Evolutionary conservation across 176 grass and related monocot genomes (phyloP).

Genomic region (Triticum urartu): DNA sequence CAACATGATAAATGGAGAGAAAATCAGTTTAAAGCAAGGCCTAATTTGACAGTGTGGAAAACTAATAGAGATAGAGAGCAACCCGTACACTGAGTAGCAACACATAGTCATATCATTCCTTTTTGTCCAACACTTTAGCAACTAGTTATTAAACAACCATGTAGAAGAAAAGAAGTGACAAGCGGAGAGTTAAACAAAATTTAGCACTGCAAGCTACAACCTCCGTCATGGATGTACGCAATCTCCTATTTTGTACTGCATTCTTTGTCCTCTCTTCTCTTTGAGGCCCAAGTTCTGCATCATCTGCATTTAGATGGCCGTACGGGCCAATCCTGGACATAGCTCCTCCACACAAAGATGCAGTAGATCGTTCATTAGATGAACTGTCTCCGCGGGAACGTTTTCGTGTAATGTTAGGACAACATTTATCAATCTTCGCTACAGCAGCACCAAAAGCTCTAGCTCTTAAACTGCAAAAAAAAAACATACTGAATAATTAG

Average conservation of each 20-base stretch:
- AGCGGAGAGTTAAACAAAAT: background rate
- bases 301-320: conserved; percentile 56
- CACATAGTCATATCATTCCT: background rate
- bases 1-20: background rate
- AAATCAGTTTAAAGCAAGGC: background rate
- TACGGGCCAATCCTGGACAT: conserved; percentile 44
- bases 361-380: conserved; percentile 49
- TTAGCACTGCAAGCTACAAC: conserved; percentile 39
- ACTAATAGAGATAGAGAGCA: conserved; percentile 9
- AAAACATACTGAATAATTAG: conserved; percentile 22
- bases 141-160: conserved; percentile 4
- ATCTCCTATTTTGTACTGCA: conserved; percentile 59
- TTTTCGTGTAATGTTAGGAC: conserved; percentile 51
- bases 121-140: background rate
- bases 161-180: conserved; percentile 17
- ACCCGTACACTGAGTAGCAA: background rate
- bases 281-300: conserved; percentile 54
- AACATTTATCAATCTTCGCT: conserved; percentile 54
- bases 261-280: conserved; percentile 75
- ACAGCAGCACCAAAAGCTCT: conserved; percentile 53
- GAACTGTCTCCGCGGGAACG: conserved; percentile 64
- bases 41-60: background rate
- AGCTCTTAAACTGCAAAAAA: conserved; percentile 49
- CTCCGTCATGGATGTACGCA: conserved; percentile 63
- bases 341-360: conserved; percentile 45